Evolutionary conservation across 345 rosid species (phyloP), one percentile per base, ranked within the genome.

Genomic region (Salix dunnii): DNA sequence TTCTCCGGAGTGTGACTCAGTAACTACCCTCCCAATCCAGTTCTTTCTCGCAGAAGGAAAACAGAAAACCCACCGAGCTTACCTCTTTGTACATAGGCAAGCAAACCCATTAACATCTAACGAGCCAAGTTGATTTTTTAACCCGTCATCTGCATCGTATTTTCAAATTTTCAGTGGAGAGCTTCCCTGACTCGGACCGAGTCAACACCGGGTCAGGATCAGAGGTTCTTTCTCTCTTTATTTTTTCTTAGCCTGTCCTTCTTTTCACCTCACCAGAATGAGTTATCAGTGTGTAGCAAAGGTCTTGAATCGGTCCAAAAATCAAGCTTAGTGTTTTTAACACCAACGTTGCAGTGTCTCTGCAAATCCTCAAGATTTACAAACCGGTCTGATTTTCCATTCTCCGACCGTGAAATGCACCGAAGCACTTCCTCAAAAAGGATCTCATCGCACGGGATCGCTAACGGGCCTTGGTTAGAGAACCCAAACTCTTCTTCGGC

Each of bases 401-500:
- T 84, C 70, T 89, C 97, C 7, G 92, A 82, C 72, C 86, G 70
- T 35, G 98, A 88, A n/a, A 96, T 88, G 82, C 80, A 88, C 77
- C 85, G 88, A 78, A 96, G 74, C 7, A 82, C 90, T 72, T 94
- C 97, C 78, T 96, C 97, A 81, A 96, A 96, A 48, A 89, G 83
- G 31, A 88, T 82, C 78, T 93, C 98, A 55, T 93, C 99, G 71
- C 99, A 96, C 13, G 99, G 99, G 68, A 96, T 89, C 67, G 89
- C 81, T 71, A 96, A 74, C 6, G 97, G 99, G 8, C 99, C 99
- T 25, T 87, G 89, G 88, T 88, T 87, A 38, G 48, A 58, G 87
- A 92, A 92, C 12, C 98, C 99, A 83, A 77, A 92, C 94, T 93
- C 95, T 78, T 93, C 97, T 81, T 92, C 99, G 1, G 98, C 93